Conservation (phyloP, 192 early-diverging fungal genomes). For the Linnemannia hyalina region DNA sequence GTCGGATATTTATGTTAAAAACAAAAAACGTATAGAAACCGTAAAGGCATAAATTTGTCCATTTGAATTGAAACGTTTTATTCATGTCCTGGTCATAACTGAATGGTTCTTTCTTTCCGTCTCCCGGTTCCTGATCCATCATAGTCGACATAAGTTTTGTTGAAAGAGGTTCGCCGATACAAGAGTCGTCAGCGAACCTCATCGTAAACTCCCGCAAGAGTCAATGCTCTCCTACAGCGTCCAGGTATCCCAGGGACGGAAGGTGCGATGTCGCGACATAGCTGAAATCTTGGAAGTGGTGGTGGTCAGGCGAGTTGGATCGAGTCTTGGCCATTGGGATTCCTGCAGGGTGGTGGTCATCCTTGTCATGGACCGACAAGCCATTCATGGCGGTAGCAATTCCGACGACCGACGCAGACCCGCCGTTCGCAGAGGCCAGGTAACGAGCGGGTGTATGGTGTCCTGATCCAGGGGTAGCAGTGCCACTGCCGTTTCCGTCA, state of each 20-base stretch:
- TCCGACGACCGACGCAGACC: constrained; percentile 5
- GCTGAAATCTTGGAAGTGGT: constrained; percentile 55
- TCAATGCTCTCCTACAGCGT: constrained; percentile 39
- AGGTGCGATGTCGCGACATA: constrained; percentile 50
- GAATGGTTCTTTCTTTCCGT: not conserved
- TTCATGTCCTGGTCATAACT: not conserved
- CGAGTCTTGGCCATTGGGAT: constrained; percentile 56
- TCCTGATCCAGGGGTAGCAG: constrained; percentile 15
- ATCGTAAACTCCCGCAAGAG: constrained; percentile 8
- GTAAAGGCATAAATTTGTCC: not conserved
- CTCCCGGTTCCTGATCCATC: not conserved
- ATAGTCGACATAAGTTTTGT: not conserved
- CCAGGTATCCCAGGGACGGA: constrained; percentile 30
- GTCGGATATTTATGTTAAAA: no score
- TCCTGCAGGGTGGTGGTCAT: constrained; percentile 29
- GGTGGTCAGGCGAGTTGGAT: constrained; percentile 52
- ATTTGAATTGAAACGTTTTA: not conserved
- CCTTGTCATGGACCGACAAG: not conserved
- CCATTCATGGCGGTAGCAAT: constrained; percentile 2
- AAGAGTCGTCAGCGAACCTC: not conserved
- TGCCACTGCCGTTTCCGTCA: not conserved
- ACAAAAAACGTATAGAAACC: no score
- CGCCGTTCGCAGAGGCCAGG: constrained; percentile 21
- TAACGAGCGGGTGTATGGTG: constrained; percentile 48
- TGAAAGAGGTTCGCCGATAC: not conserved